phyloP scores from a whole-genome alignment of 31 red algal species.

The Bonnemaisonia californica region DNA sequence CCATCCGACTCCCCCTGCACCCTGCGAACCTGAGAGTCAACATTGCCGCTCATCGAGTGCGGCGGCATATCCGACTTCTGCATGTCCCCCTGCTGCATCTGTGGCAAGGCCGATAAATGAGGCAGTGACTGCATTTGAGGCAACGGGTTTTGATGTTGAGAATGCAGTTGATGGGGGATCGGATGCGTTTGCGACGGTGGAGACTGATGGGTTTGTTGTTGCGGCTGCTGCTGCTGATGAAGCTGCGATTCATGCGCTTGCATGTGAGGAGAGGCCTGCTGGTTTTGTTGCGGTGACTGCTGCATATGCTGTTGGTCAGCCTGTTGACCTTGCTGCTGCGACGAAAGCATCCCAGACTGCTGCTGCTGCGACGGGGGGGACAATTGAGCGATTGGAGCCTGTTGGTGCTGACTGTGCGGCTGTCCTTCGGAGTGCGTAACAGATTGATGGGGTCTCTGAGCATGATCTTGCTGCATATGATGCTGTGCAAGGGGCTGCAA shows the following conservation, averaged over 20 bases:
- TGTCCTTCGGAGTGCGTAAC: neutral
- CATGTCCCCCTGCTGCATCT: constrained; percentile 12
- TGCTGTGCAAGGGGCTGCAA: neutral
- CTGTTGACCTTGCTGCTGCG: neutral
- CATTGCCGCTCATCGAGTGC: neutral
- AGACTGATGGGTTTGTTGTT: constrained; percentile 21
- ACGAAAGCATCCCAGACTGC: neutral
- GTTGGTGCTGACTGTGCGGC: neutral
- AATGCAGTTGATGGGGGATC: neutral
- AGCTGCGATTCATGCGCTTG: neutral
- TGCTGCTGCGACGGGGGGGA: neutral
- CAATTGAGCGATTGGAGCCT: neutral
- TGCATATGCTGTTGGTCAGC: neutral
- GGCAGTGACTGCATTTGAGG: neutral
- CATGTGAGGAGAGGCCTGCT: neutral
- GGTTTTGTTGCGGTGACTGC: neutral
- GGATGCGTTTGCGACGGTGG: constrained; percentile 4
- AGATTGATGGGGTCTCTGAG: neutral
- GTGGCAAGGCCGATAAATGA: neutral
- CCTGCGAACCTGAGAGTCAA: neutral
- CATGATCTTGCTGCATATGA: neutral
- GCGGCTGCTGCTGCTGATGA: constrained; percentile 11
- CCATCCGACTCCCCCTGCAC: neutral
- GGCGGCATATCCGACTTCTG: constrained; percentile 7
- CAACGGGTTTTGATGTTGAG: constrained; percentile 1